phyloP scores from a whole-genome alignment of 345 rosid genomes.

The Corchorus olitorius region DNA sequence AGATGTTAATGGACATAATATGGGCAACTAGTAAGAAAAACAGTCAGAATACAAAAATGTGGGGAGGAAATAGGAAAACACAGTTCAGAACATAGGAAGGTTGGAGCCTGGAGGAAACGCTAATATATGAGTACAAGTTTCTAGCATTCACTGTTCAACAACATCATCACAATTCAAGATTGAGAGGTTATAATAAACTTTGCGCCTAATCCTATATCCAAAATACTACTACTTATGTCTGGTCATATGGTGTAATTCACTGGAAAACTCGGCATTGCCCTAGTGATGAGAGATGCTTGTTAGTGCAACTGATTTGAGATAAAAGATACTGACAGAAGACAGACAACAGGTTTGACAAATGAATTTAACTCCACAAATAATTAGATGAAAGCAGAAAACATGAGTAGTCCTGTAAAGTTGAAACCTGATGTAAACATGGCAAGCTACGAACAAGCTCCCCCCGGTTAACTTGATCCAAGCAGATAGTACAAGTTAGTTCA shows the following conservation, averaged over 20 bases:
- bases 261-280: neutral
- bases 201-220: no score
- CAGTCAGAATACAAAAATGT: neutral
- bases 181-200: no score
- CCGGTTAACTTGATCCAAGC: conserved; percentile 68
- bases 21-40: no score
- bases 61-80: no score
- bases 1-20: no score
- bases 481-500: conserved; percentile 65
- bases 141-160: no score
- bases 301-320: neutral
- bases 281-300: neutral
- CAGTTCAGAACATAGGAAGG: no score
- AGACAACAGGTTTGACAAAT: neutral
- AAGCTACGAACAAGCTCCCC: conserved; percentile 74
- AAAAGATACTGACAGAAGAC: neutral
- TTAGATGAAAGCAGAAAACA: neutral
- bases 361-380: neutral
- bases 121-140: no score
- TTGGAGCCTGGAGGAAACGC: no score
- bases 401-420: neutral
- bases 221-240: no score
- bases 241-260: neutral
- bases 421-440: conserved; percentile 79
- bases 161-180: no score